Evolutionary conservation across 2,329 filamentous ascomycete species (phyloP).

Genomic region (Cladophialophora chaetospira): DNA sequence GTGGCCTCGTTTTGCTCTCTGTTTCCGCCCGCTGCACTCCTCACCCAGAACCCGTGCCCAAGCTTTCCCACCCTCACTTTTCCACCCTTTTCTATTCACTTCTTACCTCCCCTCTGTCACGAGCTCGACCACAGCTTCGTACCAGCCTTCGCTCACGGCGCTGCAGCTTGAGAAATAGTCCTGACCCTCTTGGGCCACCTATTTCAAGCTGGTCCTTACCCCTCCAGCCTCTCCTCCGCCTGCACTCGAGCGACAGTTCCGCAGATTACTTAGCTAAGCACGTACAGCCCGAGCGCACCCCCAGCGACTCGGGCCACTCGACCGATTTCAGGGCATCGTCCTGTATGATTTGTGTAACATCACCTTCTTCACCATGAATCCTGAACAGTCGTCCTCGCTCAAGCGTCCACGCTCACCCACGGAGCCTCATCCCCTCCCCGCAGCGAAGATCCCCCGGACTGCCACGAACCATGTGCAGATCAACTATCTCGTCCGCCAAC

Average conservation of each 20-base stretch:
- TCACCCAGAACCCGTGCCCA: constrained; percentile 7
- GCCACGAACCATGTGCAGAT: constrained; percentile 62
- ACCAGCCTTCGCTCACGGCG: constrained; percentile 24
- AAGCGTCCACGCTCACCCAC: constrained; percentile 51
- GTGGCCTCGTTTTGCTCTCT: background rate
- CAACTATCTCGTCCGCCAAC: constrained; percentile 67
- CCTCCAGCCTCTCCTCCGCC: constrained; percentile 19
- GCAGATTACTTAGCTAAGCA: constrained; percentile 16
- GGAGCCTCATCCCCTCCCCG: constrained; percentile 41
- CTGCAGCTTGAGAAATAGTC: constrained; percentile 30
- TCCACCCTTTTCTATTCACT: constrained; percentile 6
- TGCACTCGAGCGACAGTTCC: constrained; percentile 3
- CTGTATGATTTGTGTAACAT: constrained; percentile 24
- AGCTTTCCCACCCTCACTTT: constrained; percentile 12
- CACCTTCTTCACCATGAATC: constrained; percentile 33
- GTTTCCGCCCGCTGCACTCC: constrained; percentile 3
- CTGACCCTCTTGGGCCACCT: constrained; percentile 19
- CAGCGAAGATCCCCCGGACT: constrained; percentile 57
- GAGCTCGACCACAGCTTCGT: constrained; percentile 9
- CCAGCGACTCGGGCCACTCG: constrained; percentile 24
- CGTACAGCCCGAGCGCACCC: constrained; percentile 27
- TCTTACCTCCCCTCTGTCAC: background rate
- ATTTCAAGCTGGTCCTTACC: constrained; percentile 26
- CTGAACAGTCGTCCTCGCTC: constrained; percentile 40
- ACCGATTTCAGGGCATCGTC: constrained; percentile 8